Evolutionary conservation across 108 stramenopile species (phyloP), one percentile per base, ranked within the genome.

Genomic region (Pseudonitzschia delicatissima): DNA sequence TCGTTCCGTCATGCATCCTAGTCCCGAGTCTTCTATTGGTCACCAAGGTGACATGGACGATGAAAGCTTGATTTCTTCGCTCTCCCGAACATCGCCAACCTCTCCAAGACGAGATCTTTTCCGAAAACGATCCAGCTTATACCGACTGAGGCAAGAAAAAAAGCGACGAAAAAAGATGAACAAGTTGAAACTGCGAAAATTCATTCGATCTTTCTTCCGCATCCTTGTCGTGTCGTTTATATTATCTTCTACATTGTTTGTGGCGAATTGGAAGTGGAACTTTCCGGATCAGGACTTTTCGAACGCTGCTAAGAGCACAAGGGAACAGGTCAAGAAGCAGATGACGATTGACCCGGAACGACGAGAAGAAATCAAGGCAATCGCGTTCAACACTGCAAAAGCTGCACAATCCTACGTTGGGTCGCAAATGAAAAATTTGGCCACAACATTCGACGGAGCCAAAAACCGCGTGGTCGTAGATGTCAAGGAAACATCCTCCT

Each of bases 111-210:
- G 53, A 33, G 53, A 55, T 55, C 32, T 55, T 6, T 55, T 55
- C 17, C 53, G 53, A 33, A 55, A 55, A 5, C 53, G 32, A 55
- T 2, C 31, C n/a, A 55, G 15, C 27, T 31, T 28, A 55, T 55
- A 55, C 32, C 21, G 31, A 55, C 31, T 55, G 4, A 45, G n/a
- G n/a, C 13, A 3, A 6, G n/a, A 48, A 48, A 48, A 18, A 18
- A 48, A 68, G 40, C 29, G 57, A 20, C 66, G 67, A 34, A 71
- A 57, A 23, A 55, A 55, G 32, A 70, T 66, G 23, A 71, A 57
- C 13, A 55, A 55, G 32, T 64, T 66, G 23, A 71, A 59, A 20
- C 59, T 61, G 42, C 2, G 6, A 48, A 55, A 50, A 17, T 26
- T 52, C 12, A 9, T 55, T 18, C 5, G 29, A 20, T 12, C 32